Base-by-base conservation (phyloP, 345 rosid genomes). In the Reutealis trisperma region DNA sequence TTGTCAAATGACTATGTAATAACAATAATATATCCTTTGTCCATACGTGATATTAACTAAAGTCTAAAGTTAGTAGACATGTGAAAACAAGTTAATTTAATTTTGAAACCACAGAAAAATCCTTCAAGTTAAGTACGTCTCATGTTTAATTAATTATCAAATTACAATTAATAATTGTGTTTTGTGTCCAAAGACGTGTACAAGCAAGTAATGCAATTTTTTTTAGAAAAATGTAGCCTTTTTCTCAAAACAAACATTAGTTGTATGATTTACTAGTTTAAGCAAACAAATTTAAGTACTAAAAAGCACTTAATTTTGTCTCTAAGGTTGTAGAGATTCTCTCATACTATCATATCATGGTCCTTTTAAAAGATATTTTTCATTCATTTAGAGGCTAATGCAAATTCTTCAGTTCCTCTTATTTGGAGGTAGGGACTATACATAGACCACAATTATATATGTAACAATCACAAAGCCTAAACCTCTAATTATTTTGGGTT, bases 181-280 rank as follows among this genome's bases (percentile, higher is more conserved):
- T 45, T 61, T 30, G 52, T 11, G 44, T n/a, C 68, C n/a, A 15
- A 60, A 69, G 68, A 30, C 80, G 80, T 77, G 80, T 63, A 45
- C 21, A 18, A 27, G 45, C 75, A 70, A 34, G 80, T 19, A 61
- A 77, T 49, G 68, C 30, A 7, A 2, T 54, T 34, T 73, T n/a
- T n/a, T n/a, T 47, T n/a, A n/a, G n/a, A n/a, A n/a, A n/a, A n/a
- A n/a, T n/a, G n/a, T n/a, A n/a, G n/a, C n/a, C n/a, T 30, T 7
- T 67, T 66, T 10, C n/a, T n/a, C n/a, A n/a, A n/a, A n/a, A n/a
- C n/a, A n/a, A n/a, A n/a, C n/a, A n/a, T n/a, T n/a, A 18, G 63
- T 74, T 74, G 70, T 63, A 63, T 9, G 19, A 25, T 62, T 73
- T 25, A 24, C 44, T 52, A 25, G 19, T 27, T 73, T 73, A 47